These are phyloP conservation scores for Rhododendron henanense DNA, from an alignment of 148 eudicot genomes.

Conservation along the genomic window DNA sequence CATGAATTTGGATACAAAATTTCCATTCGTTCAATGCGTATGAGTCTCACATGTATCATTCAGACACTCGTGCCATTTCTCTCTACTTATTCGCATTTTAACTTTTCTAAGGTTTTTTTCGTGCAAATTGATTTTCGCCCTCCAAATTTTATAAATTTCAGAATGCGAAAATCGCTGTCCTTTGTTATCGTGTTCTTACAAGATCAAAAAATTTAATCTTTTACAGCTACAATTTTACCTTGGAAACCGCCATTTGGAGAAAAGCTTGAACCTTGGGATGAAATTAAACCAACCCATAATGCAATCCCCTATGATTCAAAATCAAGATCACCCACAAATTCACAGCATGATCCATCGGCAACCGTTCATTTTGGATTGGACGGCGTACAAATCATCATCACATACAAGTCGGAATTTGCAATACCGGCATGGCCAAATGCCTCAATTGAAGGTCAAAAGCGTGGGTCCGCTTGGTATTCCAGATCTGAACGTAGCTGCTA, in stretches of 20 bases:
- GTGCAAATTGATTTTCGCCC: background rate
- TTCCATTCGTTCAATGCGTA: background rate
- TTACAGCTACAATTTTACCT: slow-evolving; percentile 1
- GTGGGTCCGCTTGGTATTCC: slow-evolving; percentile 13
- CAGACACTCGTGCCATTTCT: background rate
- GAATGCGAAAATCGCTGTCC: background rate
- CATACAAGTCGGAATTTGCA: background rate
- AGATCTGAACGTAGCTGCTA: slow-evolving; percentile 20
- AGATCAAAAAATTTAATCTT: background rate
- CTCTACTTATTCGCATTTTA: background rate
- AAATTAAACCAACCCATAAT: background rate
- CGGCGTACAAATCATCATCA: background rate
- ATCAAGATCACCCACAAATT: background rate
- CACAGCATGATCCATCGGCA: slow-evolving; percentile 1
- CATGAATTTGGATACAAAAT: too few species aligned
- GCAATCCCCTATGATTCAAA: background rate
- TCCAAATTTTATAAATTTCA: too few species aligned
- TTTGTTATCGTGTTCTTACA: background rate
- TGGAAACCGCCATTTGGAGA: background rate
- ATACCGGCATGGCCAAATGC: slow-evolving; percentile 11
- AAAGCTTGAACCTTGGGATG: background rate
- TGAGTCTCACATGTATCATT: background rate
- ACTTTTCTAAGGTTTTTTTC: background rate
- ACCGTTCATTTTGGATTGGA: slow-evolving; percentile 6
- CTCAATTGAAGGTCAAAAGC: slow-evolving; percentile 2